Evolutionary conservation across 1,139 yeast genomes (phyloP).

Genomic region (Yamadazyma buinensis): DNA sequence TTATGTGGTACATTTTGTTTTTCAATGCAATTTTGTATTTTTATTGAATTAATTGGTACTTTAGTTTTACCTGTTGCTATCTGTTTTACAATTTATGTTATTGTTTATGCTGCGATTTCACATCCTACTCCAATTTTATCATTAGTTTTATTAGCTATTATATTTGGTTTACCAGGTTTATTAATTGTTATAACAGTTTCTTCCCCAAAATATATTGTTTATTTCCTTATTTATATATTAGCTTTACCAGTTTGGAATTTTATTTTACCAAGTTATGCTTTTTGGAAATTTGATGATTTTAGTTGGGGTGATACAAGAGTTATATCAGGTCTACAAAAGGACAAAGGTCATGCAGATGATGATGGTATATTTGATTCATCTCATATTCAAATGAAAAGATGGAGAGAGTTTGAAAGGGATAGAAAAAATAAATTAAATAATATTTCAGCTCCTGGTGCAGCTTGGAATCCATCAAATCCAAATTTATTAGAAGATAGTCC

Average conservation of each 20-base stretch:
- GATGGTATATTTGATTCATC: constrained; percentile 90
- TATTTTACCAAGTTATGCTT: constrained; percentile 83
- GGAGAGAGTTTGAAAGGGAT: constrained; percentile 91
- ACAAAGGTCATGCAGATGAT: constrained; percentile 61
- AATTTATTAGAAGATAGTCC: constrained; percentile 21
- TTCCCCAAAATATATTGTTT: constrained; percentile 66
- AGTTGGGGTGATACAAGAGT: constrained; percentile 98
- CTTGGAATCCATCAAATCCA: constrained; percentile 46
- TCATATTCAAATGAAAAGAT: constrained; percentile 81
- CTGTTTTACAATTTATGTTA: constrained; percentile 78
- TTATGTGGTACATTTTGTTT: constrained; percentile 96
- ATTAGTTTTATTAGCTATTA: constrained; percentile 70
- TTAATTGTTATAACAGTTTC: constrained; percentile 88
- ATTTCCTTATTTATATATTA: constrained; percentile 76
- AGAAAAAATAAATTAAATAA: constrained; percentile 24
- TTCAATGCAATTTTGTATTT: constrained; percentile 93
- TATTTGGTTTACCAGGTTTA: constrained; percentile 87
- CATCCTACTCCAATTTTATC: constrained; percentile 82
- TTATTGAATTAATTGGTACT: constrained; percentile 86
- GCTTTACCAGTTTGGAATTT: constrained; percentile 97
- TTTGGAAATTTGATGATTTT: constrained; percentile 97
- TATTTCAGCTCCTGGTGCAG: constrained; percentile 40
- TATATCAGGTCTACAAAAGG: constrained; percentile 59
- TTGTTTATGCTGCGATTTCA: constrained; percentile 71
- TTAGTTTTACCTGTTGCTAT: constrained; percentile 92